phyloP scores from a whole-genome alignment of 306 rosid genomes.

The Parietaria judaica region DNA sequence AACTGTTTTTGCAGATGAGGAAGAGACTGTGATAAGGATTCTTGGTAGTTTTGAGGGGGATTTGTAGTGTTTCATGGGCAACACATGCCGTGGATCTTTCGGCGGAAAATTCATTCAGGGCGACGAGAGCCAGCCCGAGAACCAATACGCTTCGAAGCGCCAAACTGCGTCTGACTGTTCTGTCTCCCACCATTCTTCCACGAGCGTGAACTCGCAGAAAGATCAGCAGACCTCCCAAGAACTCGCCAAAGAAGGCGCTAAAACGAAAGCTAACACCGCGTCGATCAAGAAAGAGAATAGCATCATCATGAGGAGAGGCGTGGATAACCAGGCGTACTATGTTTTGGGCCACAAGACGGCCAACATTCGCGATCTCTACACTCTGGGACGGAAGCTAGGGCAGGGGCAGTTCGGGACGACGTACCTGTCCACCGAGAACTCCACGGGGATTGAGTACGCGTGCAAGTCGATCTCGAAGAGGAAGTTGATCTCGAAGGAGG shows the following conservation, averaged over 20 bases:
- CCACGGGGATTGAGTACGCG: slow-evolving; percentile 60
- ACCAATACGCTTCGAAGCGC: slow-evolving; percentile 41
- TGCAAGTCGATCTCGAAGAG: slow-evolving; percentile 91
- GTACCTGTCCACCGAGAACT: slow-evolving; percentile 53
- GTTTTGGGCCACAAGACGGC: slow-evolving; percentile 87
- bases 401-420: slow-evolving; percentile 97
- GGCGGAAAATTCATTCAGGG: slow-evolving; percentile 64
- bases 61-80: slow-evolving; percentile 78
- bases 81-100: slow-evolving; percentile 97
- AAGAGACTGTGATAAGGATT: slow-evolving; percentile 20
- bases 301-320: slow-evolving; percentile 51
- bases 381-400: slow-evolving; percentile 73
- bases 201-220: slow-evolving; percentile 36
- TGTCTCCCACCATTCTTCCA: slow-evolving; percentile 34
- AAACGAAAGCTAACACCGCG: slow-evolving; percentile 8
- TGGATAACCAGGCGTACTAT: slow-evolving; percentile 62
- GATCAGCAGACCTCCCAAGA: slow-evolving; percentile 27
- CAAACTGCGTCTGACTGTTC: slow-evolving; percentile 43
- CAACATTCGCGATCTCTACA: slow-evolving; percentile 78
- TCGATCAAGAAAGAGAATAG: slow-evolving; percentile 31
- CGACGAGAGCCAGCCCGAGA: slow-evolving; percentile 50
- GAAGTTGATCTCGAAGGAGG: slow-evolving; percentile 85
- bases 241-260: slow-evolving; percentile 24
- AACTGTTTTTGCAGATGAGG: slow-evolving; percentile 26
- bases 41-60: slow-evolving; percentile 11